These are phyloP conservation scores for Sarocladium brachiariae DNA, from an alignment of 2,329 filamentous ascomycete genomes.

Conservation along the genomic window DNA sequence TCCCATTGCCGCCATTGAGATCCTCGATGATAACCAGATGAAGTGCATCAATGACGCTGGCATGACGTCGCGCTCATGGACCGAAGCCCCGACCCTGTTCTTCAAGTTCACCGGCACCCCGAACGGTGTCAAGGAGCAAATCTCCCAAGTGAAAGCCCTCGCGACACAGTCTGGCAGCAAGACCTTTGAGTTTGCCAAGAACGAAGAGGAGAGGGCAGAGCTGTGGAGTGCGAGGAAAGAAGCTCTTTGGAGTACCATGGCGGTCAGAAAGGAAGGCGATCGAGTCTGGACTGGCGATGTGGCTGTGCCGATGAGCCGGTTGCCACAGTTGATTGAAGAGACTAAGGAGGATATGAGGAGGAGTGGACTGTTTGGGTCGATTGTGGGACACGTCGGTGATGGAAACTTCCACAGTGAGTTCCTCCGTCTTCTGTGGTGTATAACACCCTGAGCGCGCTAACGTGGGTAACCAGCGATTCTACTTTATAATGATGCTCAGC, in stretches of 20 bases:
- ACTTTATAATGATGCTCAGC: conserved; percentile 58
- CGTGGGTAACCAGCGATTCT: conserved; percentile 37
- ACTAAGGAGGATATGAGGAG: conserved; percentile 44
- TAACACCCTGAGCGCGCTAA: conserved; percentile 13
- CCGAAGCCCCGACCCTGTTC: conserved; percentile 69
- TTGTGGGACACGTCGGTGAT: conserved; percentile 69
- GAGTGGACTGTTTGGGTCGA: conserved; percentile 37
- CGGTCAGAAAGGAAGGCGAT: conserved; percentile 57
- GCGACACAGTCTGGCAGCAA: conserved; percentile 55
- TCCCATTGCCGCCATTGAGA: conserved; percentile 84
- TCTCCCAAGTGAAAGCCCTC: conserved; percentile 57
- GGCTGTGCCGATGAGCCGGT: conserved; percentile 68
- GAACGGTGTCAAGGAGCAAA: conserved; percentile 69
- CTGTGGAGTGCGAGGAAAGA: conserved; percentile 82
- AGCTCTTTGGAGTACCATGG: conserved; percentile 74
- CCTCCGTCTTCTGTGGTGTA: not conserved
- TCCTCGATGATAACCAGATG: conserved; percentile 90
- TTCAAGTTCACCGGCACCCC: conserved; percentile 77
- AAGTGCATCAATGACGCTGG: conserved; percentile 59
- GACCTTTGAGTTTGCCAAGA: conserved; percentile 72
- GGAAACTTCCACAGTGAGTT: conserved; percentile 66
- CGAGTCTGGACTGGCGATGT: conserved; percentile 83
- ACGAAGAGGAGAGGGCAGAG: conserved; percentile 62
- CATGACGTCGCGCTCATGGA: conserved; percentile 60
- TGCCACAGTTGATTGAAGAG: conserved; percentile 71